Percentiles rank a stretch among this genome's conserved stretches.
These are phyloP conservation scores for Penicillium thymicola DNA, from an alignment of 2,329 filamentous ascomycete genomes.

Conservation along the genomic window DNA sequence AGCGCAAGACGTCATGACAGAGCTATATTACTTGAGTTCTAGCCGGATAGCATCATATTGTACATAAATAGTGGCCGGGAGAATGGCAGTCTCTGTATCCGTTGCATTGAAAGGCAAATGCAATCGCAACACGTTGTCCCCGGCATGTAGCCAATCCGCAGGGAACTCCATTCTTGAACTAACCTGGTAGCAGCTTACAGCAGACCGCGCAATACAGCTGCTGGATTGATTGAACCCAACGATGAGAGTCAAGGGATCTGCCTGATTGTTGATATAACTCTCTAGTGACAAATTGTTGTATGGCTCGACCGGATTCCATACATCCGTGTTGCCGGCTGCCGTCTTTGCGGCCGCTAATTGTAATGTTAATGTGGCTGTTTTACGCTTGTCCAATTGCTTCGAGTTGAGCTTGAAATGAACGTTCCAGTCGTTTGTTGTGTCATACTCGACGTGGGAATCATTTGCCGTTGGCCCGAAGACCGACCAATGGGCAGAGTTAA, in stretches of 20 bases:
- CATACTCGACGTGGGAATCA: slow-evolving; percentile 42
- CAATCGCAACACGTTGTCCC: slow-evolving; percentile 55
- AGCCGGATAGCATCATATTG: slow-evolving; percentile 64
- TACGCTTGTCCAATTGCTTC: slow-evolving; percentile 42
- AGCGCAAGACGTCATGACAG: neutral
- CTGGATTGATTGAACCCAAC: slow-evolving; percentile 53
- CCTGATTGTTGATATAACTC: slow-evolving; percentile 47
- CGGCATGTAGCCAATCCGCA: slow-evolving; percentile 47
- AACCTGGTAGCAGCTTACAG: slow-evolving; percentile 60
- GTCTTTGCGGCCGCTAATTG: slow-evolving; percentile 63
- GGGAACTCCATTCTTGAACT: slow-evolving; percentile 59
- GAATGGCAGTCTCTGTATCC: slow-evolving; percentile 56
- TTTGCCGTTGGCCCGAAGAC: slow-evolving; percentile 51
- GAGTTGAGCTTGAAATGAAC: slow-evolving; percentile 51
- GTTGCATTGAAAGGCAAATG: slow-evolving; percentile 60
- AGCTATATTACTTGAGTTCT: slow-evolving; percentile 42
- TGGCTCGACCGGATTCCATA: slow-evolving; percentile 53
- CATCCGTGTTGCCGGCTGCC: slow-evolving; percentile 60
- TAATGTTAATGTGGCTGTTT: slow-evolving; percentile 57
- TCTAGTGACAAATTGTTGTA: slow-evolving; percentile 54
- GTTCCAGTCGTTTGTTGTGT: slow-evolving; percentile 57
- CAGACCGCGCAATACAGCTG: slow-evolving; percentile 60
- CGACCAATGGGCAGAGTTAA: slow-evolving; percentile 66
- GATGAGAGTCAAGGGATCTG: slow-evolving; percentile 25
- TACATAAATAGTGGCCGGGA: slow-evolving; percentile 57